A percentile compares a stretch with the other conserved stretches of the same genome.
These are phyloP conservation scores for Fraxinus baroniana DNA, from an alignment of 305 asterid genomes.

Conservation along the genomic window DNA sequence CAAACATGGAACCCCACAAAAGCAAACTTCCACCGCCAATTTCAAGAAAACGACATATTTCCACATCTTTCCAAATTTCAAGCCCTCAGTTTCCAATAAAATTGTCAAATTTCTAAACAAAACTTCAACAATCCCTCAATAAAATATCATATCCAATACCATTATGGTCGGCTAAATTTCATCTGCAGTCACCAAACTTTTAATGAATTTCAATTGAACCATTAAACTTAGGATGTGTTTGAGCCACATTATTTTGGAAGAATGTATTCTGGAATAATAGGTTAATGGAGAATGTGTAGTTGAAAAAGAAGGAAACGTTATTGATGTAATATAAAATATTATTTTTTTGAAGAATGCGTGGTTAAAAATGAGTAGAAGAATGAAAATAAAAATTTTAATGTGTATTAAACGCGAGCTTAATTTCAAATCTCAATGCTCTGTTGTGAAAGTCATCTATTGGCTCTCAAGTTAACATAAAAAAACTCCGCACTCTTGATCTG, in stretches of 20 bases:
- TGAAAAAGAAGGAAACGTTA: no score
- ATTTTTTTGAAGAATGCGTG: no score
- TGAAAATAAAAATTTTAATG: no score
- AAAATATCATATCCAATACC: neutral
- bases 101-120: neutral
- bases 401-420: no score
- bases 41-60: neutral
- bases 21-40: neutral
- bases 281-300: no score
- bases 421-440: neutral
- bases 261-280: no score
- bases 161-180: neutral
- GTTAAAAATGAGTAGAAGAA: no score
- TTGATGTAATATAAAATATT: no score
- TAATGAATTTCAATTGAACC: neutral
- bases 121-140: neutral
- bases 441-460: no score
- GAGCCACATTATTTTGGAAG: no score
- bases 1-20: neutral
- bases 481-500: neutral
- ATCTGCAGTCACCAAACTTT: neutral
- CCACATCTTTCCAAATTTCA: neutral
- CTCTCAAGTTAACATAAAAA: neutral
- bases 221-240: neutral
- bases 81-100: neutral